Base-by-base conservation (phyloP, 2,329 filamentous ascomycete genomes). In the Aspergillus sp. region DNA sequence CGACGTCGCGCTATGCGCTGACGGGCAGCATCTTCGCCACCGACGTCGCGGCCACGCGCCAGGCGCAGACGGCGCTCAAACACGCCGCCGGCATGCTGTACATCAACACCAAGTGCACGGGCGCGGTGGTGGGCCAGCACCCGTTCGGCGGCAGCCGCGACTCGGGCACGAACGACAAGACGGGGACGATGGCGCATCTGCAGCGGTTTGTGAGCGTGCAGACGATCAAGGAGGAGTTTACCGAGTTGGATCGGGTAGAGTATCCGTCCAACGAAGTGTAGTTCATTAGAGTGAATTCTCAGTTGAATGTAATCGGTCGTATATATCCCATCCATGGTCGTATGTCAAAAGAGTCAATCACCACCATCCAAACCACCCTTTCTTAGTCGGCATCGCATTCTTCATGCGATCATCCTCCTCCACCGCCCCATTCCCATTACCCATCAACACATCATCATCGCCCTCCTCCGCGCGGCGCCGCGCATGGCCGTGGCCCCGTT, bases 81-180 rank as follows among this genome's bases (percentile, higher is more conserved):
- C 79, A 82, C 61, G 71, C 79, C 13, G 81, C 80, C 9, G 81
- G 81, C 44, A 84, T 82, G 70, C 79, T 84, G 46, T 83, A 83
- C 63, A 71, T 81, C 50, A 83, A 83, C 66, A 81, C 78, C 68
- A 83, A 83, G 71, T 81, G 77, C 49, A 84, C 81, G 1, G 81
- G 77, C 1, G 77, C 81, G 0, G 73, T 81, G 6, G 79, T 83
- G 32, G 80, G 78, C 10, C 81, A 83, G 70, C 81, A 83, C 63
- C 75, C 79, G 0, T 83, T 83, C 57, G 80, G 80, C 41, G 80
- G 81, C 36, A 72, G 75, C 48, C 71, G 81, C 48, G 74, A 74
- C 42, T 81, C 77, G 44, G 80, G 81, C 29, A 83, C 81, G 13
- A 81, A 81, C 58, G 80, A 83, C 63, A 82, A 83, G 71, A 79